Percentiles rank a stretch among this genome's conserved stretches.
Conservation (phyloP, 768 basidiomycete species). For the Psilocybe tampanensis region DNA sequence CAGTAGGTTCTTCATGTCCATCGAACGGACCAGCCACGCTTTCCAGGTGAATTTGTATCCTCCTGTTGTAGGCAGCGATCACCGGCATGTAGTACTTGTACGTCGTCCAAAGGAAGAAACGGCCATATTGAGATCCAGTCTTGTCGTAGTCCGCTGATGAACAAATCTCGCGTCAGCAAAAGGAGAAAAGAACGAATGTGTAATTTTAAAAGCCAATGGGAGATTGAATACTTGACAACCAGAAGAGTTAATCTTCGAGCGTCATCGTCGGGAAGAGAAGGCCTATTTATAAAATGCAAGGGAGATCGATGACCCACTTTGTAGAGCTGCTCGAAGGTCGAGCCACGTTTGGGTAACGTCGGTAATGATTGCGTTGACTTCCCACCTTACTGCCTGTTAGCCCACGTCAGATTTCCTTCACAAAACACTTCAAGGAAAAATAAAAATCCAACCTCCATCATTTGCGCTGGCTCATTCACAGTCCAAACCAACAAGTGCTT, state of each 20-base stretch:
- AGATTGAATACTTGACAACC: background rate
- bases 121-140: slow-evolving; percentile 60
- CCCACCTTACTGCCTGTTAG: slow-evolving; percentile 75
- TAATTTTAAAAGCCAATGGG: background rate
- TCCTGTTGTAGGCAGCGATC: slow-evolving; percentile 28
- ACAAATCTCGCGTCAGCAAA: background rate
- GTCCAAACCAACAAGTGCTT: slow-evolving; percentile 97
- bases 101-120: slow-evolving; percentile 77
- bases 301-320: slow-evolving; percentile 39
- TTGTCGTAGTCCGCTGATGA: slow-evolving; percentile 66
- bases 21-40: slow-evolving; percentile 58
- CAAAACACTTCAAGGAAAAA: slow-evolving; percentile 5
- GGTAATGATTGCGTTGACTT: slow-evolving; percentile 75
- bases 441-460: slow-evolving; percentile 74
- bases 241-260: background rate
- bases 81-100: slow-evolving; percentile 60
- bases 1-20: slow-evolving; percentile 13
- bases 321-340: slow-evolving; percentile 58
- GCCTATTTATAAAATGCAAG: background rate
- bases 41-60: slow-evolving; percentile 42
- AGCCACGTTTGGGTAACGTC: slow-evolving; percentile 74
- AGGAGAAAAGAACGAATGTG: background rate
- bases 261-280: background rate
- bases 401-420: slow-evolving; percentile 1
- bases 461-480: slow-evolving; percentile 85